Percentiles rank a stretch among this genome's conserved stretches.
Conservation (phyloP, 257 asterid species). For the Solanum chiquidenum region DNA sequence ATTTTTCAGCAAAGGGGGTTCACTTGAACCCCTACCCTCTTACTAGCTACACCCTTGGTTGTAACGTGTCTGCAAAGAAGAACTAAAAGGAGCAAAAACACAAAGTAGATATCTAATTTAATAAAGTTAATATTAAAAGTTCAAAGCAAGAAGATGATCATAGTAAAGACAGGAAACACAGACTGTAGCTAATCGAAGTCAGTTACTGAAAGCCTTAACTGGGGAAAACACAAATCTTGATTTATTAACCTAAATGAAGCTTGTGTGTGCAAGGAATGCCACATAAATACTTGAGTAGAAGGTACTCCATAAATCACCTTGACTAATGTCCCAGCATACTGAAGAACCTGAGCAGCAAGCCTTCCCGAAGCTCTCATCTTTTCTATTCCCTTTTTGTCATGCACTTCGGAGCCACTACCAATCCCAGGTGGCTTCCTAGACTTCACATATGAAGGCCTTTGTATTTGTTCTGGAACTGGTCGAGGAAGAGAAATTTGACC, state of each 20-base stretch:
- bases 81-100: not conserved
- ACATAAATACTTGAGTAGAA: not conserved
- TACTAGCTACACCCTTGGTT: not conserved
- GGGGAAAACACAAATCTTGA: not conserved
- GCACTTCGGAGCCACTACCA: constrained; percentile 60
- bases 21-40: not conserved
- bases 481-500: constrained; percentile 78
- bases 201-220: not conserved
- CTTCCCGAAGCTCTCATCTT: constrained; percentile 95
- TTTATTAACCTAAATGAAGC: not conserved
- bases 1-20: not conserved
- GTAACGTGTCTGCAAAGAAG: not conserved
- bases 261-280: not conserved
- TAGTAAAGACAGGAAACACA: not conserved
- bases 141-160: not conserved
- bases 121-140: not conserved
- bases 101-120: not conserved
- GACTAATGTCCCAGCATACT: constrained; percentile 85
- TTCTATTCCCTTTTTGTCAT: constrained; percentile 71
- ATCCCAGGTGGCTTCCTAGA: constrained; percentile 76
- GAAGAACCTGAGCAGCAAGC: constrained; percentile 96
- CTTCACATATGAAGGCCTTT: constrained; percentile 70
- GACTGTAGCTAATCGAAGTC: not conserved
- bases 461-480: constrained; percentile 72
- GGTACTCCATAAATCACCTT: constrained; percentile 40